phyloP scores from a whole-genome alignment of 106 monocot genomes.

The Dendrobium catenatum region DNA sequence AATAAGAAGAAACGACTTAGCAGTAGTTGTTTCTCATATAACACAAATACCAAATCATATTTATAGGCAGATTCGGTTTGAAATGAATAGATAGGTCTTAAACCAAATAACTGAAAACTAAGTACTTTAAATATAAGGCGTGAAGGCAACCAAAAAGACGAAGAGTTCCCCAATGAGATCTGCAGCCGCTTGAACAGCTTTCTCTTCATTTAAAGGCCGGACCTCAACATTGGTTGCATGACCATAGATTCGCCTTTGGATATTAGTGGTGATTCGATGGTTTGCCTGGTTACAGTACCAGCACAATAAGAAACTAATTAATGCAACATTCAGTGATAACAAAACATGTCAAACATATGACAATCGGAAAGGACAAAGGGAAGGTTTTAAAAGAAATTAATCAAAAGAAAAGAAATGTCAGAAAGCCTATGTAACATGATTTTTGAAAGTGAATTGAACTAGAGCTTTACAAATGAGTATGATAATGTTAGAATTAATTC shows the following conservation, averaged over 20 bases:
- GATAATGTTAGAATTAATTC: neutral
- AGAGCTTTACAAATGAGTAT: neutral
- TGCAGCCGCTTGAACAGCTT: too few species aligned
- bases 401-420: neutral
- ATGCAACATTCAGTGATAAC: neutral
- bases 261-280: constrained; percentile 72
- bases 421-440: neutral
- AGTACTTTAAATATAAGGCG: too few species aligned
- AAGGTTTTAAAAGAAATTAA: neutral
- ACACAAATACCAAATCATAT: too few species aligned
- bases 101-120: too few species aligned
- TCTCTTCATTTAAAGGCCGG: too few species aligned
- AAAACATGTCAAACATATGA: neutral
- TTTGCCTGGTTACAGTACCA: constrained; percentile 39
- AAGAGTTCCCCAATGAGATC: too few species aligned
- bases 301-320: neutral
- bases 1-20: too few species aligned
- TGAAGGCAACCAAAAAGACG: too few species aligned
- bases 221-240: constrained; percentile 81
- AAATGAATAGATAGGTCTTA: too few species aligned
- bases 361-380: neutral
- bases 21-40: too few species aligned
- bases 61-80: too few species aligned
- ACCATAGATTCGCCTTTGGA: constrained; percentile 81
- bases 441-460: neutral